Base-by-base conservation (phyloP, 768 basidiomycete species). In the Termitomyces sp. region DNA sequence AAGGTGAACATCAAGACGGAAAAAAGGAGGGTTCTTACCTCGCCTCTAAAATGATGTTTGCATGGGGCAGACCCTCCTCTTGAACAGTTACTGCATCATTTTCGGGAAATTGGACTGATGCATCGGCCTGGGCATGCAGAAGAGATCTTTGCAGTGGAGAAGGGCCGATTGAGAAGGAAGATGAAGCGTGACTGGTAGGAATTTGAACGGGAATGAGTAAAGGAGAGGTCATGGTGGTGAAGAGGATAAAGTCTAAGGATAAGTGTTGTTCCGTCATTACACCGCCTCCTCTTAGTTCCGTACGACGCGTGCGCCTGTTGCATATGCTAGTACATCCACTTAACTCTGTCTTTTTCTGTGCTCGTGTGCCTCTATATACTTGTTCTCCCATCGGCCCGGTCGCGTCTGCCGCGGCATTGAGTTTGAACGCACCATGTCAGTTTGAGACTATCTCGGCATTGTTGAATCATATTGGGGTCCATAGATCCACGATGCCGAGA, bases 31-130 rank as follows among this genome's bases (percentile, higher is more conserved):
- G 55, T 24, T 65, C 88, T 85, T 75, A 91, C 91, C 85, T 88
- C 46, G 89, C 81, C 62, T 89, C 81, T 54, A 93, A 70, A 62
- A 70, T 78, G 13, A 78, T 65, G 43, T 76, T 72, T 33, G 78
- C 78, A 70, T 91, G 86, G 32, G 76, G 78, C 60, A 93, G 65
- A 12, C 85, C 87, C 54, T 89, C 83, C 59, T 81, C 80, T 20
- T 74, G 73, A 20, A 82, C 78, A 33, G 77, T 75, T 60, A 82
- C 76, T 26, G 68, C 65, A 16, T 76, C 70, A 32, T 69, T 24
- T 76, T 72, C 34, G 72, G 64, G 74, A 66, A 39, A 67, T 70
- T 48, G 74, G 73, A n/a, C 71, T 62, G 32, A 73, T n/a, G n/a
- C n/a, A n/a, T 53, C 40, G 70, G 68, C 62, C 26, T 74, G 57